These are phyloP conservation scores for Orbilia oligospora DNA, from an alignment of 2,329 filamentous ascomycete genomes.

Conservation along the genomic window DNA sequence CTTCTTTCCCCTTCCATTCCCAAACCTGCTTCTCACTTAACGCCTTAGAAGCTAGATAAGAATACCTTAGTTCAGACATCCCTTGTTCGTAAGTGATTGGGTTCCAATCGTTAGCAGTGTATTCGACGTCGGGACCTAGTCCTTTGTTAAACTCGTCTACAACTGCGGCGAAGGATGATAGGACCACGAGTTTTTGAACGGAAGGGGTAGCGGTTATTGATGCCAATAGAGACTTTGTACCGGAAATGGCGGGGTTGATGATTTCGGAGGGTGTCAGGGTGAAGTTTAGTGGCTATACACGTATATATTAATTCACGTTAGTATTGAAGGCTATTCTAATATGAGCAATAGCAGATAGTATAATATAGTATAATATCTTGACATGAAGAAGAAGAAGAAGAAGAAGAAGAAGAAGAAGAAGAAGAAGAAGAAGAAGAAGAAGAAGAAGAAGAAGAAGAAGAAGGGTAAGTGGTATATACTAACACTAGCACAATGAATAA, in stretches of 20 bases:
- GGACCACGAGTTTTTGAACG: slow-evolving; percentile 70
- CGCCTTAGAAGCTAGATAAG: slow-evolving; percentile 64
- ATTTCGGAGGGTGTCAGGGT: slow-evolving; percentile 30
- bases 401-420: too few relatives aligned
- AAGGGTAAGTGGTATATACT: neutral
- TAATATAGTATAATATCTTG: too few relatives aligned
- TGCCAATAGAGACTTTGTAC: slow-evolving; percentile 43
- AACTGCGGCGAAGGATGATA: slow-evolving; percentile 79
- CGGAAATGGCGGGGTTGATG: slow-evolving; percentile 40
- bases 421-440: too few relatives aligned
- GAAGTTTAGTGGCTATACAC: slow-evolving; percentile 44
- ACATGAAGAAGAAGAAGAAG: too few relatives aligned
- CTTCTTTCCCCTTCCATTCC: slow-evolving; percentile 22
- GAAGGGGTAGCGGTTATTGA: slow-evolving; percentile 65
- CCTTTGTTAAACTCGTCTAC: slow-evolving; percentile 72
- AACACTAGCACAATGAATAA: slow-evolving; percentile 51
- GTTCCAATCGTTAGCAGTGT: slow-evolving; percentile 74
- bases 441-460: too few relatives aligned
- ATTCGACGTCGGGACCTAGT: slow-evolving; percentile 69
- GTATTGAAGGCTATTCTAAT: neutral
- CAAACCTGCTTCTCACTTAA: slow-evolving; percentile 61
- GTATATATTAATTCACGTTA: too few relatives aligned
- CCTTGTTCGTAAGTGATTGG: slow-evolving; percentile 72
- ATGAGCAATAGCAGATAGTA: too few relatives aligned
- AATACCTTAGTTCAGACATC: slow-evolving; percentile 67